A percentile compares a stretch with the other conserved stretches of the same genome.
Conservation (phyloP, 2,329 filamentous ascomycete species). For the Gaeumannomyces sp. region DNA sequence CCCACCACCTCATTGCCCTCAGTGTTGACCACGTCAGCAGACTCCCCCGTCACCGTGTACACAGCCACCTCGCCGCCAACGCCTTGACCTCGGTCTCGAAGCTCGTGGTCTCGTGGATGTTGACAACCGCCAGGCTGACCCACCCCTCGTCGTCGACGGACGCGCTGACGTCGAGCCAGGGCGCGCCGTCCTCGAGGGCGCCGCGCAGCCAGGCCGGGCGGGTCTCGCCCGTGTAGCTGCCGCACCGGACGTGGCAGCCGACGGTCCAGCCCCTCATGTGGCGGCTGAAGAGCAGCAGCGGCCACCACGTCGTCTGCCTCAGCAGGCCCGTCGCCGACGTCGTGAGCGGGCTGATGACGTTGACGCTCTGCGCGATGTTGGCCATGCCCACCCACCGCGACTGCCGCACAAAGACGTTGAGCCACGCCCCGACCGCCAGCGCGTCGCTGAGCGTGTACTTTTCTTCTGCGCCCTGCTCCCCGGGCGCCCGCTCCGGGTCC, state of each 20-base stretch:
- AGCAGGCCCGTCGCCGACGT: constrained; percentile 57
- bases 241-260: constrained; percentile 56
- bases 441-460: constrained; percentile 69
- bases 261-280: constrained; percentile 71
- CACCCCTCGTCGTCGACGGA: constrained; percentile 50
- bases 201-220: constrained; percentile 59
- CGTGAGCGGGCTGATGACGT: constrained; percentile 73
- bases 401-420: constrained; percentile 73
- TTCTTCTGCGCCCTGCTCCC: constrained; percentile 67
- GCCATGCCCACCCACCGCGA: constrained; percentile 68
- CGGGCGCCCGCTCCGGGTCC: constrained; percentile 66
- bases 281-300: constrained; percentile 59
- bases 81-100: constrained; percentile 56
- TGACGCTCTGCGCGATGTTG: constrained; percentile 71
- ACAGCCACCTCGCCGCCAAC: constrained; percentile 48
- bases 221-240: constrained; percentile 61
- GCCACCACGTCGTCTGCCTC: constrained; percentile 72
- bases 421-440: constrained; percentile 66
- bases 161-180: constrained; percentile 65
- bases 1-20: constrained; percentile 51
- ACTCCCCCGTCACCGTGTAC: constrained; percentile 54
- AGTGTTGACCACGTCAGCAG: constrained; percentile 55
- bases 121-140: constrained; percentile 65
- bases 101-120: constrained; percentile 56
- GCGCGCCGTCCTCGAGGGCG: constrained; percentile 51